Base-by-base conservation (phyloP, 352 stramenopile genomes). In the Elongisporangium undulatum region DNA sequence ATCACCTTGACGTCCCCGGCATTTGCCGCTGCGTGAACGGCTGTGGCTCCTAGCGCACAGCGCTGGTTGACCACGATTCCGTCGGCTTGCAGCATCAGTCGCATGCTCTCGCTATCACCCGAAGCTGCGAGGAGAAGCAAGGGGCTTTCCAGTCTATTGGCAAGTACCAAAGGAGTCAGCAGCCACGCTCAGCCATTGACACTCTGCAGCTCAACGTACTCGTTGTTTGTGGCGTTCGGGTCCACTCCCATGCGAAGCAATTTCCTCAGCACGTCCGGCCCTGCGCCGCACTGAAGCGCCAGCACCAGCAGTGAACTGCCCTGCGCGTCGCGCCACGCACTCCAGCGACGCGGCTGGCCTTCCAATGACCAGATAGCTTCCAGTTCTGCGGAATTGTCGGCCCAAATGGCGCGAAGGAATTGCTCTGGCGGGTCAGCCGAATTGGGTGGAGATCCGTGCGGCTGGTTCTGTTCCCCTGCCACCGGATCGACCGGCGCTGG, bases 11-110 rank as follows among this genome's bases (percentile, higher is more conserved):
- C 59, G n/a, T 88, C 74, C 5, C 82, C 79, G 26, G 75, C 77
- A 51, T 85, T 87, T 1, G 79, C 75, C 0, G 82, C 82, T 17
- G 68, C 79, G 51, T 87, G 79, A 49, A 92, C 72, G 3, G 75
- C 76, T 19, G 77, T 85, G 7, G 71, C 73, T 13, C 79, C 82
- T 16, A 83, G 57, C 50, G 64, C 61, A 20, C 73, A 85, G 2
- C 61, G 54, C 56, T 80, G 65, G 54, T 90, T 74, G 2, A 86
- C 62, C 39, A 74, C 58, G 21, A 87, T 72, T 1, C 15, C 51
- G 0, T 66, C 60, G 6, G 17, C 52, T 5, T 64, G 38, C 0
- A 84, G 45, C 0, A 87, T 55, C 3, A 82, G 8, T 0, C 39
- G 54, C 1, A 84, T 34, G 9, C 75, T 64, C 15, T 62, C 49